A percentile compares a stretch with the other conserved stretches of the same genome.
Conservation (phyloP, 257 asterid species). For the Coffea eugenioides region DNA sequence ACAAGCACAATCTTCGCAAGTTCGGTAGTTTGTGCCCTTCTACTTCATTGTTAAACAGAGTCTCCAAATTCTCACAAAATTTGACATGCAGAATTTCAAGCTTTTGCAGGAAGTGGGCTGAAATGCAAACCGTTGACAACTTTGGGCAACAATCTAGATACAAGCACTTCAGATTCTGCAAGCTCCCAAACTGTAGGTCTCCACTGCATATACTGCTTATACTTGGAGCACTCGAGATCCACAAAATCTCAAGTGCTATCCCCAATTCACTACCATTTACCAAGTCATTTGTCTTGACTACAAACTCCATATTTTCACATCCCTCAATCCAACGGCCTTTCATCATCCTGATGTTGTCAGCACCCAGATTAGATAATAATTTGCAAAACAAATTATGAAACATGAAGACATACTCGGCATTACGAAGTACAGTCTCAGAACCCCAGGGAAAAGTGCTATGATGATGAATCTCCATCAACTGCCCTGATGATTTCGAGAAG, state of each 20-base stretch:
- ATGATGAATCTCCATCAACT: not conserved
- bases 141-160: not conserved
- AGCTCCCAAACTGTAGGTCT: not conserved
- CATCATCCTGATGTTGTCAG: no score
- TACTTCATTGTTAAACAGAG: no score
- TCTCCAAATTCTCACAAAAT: no score
- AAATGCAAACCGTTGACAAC: no score
- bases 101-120: no score
- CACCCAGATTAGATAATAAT: no score
- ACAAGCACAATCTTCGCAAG: no score
- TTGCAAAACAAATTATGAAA: no score
- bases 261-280: not conserved
- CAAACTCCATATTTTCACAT: not conserved
- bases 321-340: no score
- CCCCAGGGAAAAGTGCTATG: not conserved
- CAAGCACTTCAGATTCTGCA: conserved; percentile 4
- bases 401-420: not conserved
- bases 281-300: not conserved
- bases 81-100: no score
- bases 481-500: not conserved
- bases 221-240: not conserved
- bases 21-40: no score
- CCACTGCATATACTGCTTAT: not conserved
- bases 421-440: not conserved
- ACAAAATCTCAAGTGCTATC: not conserved